Conservation (phyloP, 2,329 filamentous ascomycete species). For the Aspergillus puulaauensis region DNA sequence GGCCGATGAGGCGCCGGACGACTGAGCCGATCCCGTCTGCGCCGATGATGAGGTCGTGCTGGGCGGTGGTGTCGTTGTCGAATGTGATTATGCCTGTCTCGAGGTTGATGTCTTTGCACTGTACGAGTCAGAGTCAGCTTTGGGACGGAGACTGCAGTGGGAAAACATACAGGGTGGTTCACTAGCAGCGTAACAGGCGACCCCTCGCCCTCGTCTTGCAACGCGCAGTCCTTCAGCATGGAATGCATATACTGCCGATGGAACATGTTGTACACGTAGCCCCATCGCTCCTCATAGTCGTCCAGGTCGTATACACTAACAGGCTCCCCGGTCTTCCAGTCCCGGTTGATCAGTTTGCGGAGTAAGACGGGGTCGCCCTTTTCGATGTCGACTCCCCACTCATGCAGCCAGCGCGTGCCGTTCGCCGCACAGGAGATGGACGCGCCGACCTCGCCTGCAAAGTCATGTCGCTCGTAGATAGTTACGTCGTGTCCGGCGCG, state of each 20-base stretch:
- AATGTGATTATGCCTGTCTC: conserved; percentile 53
- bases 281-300: conserved; percentile 67
- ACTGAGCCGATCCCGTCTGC: conserved; percentile 67
- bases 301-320: conserved; percentile 63
- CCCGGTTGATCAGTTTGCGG: conserved; percentile 65
- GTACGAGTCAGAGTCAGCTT: neutral
- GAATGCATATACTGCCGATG: conserved; percentile 68
- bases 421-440: conserved; percentile 69
- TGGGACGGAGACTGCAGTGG: neutral
- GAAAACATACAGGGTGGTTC: conserved; percentile 50
- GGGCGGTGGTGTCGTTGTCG: conserved; percentile 49
- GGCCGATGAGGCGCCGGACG: conserved; percentile 64
- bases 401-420: conserved; percentile 67
- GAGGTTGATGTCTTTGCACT: conserved; percentile 55
- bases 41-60: conserved; percentile 62
- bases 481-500: conserved; percentile 57
- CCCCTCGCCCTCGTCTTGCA: conserved; percentile 54
- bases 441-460: conserved; percentile 66
- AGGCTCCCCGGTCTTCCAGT: conserved; percentile 68
- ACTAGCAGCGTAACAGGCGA: conserved; percentile 54
- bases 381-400: conserved; percentile 65
- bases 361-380: conserved; percentile 67
- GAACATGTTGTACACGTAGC: conserved; percentile 68
- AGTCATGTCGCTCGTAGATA: conserved; percentile 67
- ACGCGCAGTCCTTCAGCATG: conserved; percentile 63